Evolutionary conservation across 1,284 basidiomycete genomes (phyloP).

Genomic region (Ceratobasidium papillatum): DNA sequence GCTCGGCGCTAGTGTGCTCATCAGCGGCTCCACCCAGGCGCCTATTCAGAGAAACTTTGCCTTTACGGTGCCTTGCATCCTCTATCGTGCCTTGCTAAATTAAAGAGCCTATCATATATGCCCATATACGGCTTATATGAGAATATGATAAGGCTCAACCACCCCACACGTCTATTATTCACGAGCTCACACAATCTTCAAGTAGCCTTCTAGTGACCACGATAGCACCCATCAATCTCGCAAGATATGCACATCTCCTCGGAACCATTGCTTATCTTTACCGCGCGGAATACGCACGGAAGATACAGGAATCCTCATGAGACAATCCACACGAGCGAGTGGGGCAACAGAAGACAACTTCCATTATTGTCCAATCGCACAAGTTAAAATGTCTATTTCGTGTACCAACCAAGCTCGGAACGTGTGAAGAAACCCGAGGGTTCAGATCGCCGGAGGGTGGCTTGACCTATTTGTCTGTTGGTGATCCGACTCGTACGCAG

Average conservation of each 20-base stretch:
- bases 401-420: neutral
- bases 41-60: neutral
- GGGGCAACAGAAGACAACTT: neutral
- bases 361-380: neutral
- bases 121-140: neutral
- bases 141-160: neutral
- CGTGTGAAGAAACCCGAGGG: neutral
- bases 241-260: neutral
- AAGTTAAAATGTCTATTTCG: constrained; percentile 3
- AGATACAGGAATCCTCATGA: too few species aligned
- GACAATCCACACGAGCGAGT: too few species aligned
- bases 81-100: too few species aligned
- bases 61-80: neutral
- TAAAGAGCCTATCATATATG: too few species aligned
- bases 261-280: neutral
- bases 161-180: neutral
- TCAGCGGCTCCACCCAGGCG: neutral
- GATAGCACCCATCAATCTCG: neutral
- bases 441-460: neutral
- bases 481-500: neutral
- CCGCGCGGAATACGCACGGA: too few species aligned
- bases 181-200: too few species aligned
- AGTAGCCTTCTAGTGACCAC: neutral
- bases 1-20: neutral
- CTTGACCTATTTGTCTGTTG: neutral